Evolutionary conservation across 2,329 filamentous ascomycete genomes (phyloP).

Genomic region (Diaporthe ilicicola): DNA sequence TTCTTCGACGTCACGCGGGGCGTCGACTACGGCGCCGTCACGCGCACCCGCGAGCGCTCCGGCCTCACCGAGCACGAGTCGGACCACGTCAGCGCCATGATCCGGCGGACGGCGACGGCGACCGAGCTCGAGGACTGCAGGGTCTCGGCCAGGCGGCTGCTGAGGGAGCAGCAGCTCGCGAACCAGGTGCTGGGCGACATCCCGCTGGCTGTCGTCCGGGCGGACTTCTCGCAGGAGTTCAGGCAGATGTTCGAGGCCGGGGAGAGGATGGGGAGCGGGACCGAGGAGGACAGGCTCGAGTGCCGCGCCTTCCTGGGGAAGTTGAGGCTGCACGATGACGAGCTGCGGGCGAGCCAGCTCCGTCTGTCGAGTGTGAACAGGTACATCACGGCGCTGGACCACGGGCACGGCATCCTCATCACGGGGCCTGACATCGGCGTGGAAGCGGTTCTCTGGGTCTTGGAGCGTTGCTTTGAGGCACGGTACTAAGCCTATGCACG

Average conservation of each 20-base stretch:
- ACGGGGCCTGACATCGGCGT: not conserved
- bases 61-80: slow-evolving; percentile 4
- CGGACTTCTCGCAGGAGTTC: slow-evolving; percentile 14
- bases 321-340: not conserved
- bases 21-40: not conserved
- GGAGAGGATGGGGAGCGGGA: not conserved
- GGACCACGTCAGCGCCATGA: slow-evolving; percentile 1
- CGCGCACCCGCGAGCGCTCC: slow-evolving; percentile 4
- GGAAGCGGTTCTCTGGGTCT: not conserved
- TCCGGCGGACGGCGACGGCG: not conserved
- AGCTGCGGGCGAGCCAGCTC: not conserved
- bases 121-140: slow-evolving; percentile 10
- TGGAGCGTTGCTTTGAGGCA: not conserved
- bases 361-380: slow-evolving; percentile 14
- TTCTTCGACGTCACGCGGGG: not conserved
- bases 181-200: not conserved
- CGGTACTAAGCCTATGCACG: not conserved
- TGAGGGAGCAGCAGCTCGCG: slow-evolving; percentile 10
- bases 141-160: not conserved
- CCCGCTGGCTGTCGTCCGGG: not conserved
- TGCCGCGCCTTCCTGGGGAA: slow-evolving; percentile 7
- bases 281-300: slow-evolving; percentile 3
- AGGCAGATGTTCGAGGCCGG: slow-evolving; percentile 1
- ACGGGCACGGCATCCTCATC: not conserved
- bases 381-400: slow-evolving; percentile 11